phyloP scores from a whole-genome alignment of 1,139 yeast genomes.

The Hyphopichia khmerensis region DNA sequence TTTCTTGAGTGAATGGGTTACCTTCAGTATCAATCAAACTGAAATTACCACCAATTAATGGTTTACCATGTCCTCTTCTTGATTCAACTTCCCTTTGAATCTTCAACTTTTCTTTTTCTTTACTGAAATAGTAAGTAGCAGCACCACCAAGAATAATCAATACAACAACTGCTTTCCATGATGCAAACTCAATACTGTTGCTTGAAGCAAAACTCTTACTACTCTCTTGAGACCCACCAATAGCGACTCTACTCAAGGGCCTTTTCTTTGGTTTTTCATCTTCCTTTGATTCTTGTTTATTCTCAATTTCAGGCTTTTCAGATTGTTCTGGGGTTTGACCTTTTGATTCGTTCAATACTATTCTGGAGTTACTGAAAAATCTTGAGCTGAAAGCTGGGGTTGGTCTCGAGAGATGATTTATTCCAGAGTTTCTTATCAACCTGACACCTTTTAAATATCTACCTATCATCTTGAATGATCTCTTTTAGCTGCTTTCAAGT shows the following conservation, averaged over 20 bases:
- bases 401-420: background rate
- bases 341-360: conserved; percentile 5
- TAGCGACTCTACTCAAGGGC: conserved; percentile 51
- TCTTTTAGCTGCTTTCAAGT: no score
- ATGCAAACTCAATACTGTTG: conserved; percentile 62
- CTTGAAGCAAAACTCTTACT: conserved; percentile 31
- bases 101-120: conserved; percentile 72
- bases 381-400: background rate
- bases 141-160: conserved; percentile 69
- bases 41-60: conserved; percentile 91
- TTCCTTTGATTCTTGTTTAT: background rate
- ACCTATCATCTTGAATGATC: background rate
- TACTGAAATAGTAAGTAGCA: conserved; percentile 64
- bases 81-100: conserved; percentile 78
- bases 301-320: background rate
- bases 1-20: conserved; percentile 68
- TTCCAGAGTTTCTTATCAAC: no score
- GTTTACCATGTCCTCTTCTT: conserved; percentile 86
- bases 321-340: background rate
- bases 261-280: conserved; percentile 21
- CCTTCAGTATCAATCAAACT: conserved; percentile 69
- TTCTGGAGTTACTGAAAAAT: conserved; percentile 4
- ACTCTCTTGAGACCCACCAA: conserved; percentile 34
- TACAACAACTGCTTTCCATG: conserved; percentile 82
- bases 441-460: no score